These are phyloP conservation scores for Amanita inopinata DNA, from an alignment of 768 basidiomycete species.

Conservation along the genomic window DNA sequence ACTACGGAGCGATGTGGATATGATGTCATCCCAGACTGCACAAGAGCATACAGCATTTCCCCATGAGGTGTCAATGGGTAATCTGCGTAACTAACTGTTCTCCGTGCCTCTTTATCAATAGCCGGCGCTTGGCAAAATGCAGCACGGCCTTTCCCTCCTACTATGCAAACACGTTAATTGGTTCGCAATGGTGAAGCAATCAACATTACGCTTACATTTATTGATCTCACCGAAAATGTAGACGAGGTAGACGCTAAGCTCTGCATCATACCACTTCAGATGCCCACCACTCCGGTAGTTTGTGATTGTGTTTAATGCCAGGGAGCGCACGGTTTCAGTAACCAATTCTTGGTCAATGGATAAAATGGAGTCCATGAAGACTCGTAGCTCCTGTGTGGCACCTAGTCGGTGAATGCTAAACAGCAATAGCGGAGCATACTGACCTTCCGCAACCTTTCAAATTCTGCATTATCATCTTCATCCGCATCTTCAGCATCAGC, in stretches of 20 bases:
- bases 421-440: slow-evolving; percentile 11
- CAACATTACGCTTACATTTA: slow-evolving; percentile 50
- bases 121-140: slow-evolving; percentile 78
- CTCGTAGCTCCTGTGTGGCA: slow-evolving; percentile 61
- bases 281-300: slow-evolving; percentile 52
- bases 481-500: slow-evolving; percentile 77
- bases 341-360: slow-evolving; percentile 82
- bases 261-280: slow-evolving; percentile 87
- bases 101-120: slow-evolving; percentile 58
- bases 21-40: slow-evolving; percentile 71
- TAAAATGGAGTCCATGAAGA: slow-evolving; percentile 79
- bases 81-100: slow-evolving; percentile 59
- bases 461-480: slow-evolving; percentile 77
- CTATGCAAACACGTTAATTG: slow-evolving; percentile 23
- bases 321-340: slow-evolving; percentile 60
- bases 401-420: slow-evolving; percentile 12
- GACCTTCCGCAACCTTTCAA: slow-evolving; percentile 82
- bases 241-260: slow-evolving; percentile 87
- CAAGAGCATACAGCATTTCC: slow-evolving; percentile 77
- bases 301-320: slow-evolving; percentile 68
- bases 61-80: slow-evolving; percentile 87
- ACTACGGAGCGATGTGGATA: slow-evolving; percentile 80
- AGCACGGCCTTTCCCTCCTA: slow-evolving; percentile 69
- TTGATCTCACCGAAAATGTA: slow-evolving; percentile 91
- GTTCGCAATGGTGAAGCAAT: background rate